Evolutionary conservation across 805 yeast genomes (phyloP).

Genomic region (Wickerhamiella spandovensis): DNA sequence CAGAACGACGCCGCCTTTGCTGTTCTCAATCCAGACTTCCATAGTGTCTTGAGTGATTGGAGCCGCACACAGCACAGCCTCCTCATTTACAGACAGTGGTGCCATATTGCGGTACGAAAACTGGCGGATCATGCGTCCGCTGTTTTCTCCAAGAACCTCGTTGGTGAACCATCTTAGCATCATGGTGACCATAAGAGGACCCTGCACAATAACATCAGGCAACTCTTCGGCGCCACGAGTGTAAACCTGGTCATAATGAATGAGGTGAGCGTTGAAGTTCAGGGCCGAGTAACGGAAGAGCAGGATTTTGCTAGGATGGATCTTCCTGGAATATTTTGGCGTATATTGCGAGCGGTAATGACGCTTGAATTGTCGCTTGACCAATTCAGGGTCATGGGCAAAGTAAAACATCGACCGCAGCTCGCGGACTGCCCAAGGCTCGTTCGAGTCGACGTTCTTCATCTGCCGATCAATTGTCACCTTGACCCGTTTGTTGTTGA

Average conservation of each 20-base stretch:
- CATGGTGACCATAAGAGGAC: conserved; percentile 61
- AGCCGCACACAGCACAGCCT: conserved; percentile 16
- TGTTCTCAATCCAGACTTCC: conserved; percentile 13
- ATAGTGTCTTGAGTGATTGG: conserved; percentile 10
- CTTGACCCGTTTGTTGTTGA: conserved; percentile 25
- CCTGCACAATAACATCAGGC: conserved; percentile 56
- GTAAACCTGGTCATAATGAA: conserved; percentile 58
- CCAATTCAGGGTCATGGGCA: conserved; percentile 20
- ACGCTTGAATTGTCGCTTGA: conserved; percentile 13
- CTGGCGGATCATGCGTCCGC: conserved; percentile 15
- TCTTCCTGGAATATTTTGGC: conserved; percentile 15
- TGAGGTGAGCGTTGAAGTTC: conserved; percentile 70
- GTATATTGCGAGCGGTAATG: conserved; percentile 13
- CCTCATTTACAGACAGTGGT: conserved; percentile 37
- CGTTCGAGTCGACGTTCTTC: conserved; percentile 14
- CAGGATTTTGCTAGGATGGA: conserved; percentile 31
- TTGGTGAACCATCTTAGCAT: conserved; percentile 38
- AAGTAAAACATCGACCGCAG: conserved; percentile 51
- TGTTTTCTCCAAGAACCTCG: conserved; percentile 8
- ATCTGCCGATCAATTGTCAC: conserved; percentile 46
- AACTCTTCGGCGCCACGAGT: conserved; percentile 43
- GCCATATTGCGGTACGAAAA: conserved; percentile 37
- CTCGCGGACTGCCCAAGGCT: conserved; percentile 34
- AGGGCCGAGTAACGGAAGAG: conserved; percentile 57
- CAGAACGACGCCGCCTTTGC: conserved; percentile 9